Evolutionary conservation across 2,329 filamentous ascomycete genomes (phyloP), one percentile per base, ranked within the genome.

Genomic region (Monosporascus ibericus): DNA sequence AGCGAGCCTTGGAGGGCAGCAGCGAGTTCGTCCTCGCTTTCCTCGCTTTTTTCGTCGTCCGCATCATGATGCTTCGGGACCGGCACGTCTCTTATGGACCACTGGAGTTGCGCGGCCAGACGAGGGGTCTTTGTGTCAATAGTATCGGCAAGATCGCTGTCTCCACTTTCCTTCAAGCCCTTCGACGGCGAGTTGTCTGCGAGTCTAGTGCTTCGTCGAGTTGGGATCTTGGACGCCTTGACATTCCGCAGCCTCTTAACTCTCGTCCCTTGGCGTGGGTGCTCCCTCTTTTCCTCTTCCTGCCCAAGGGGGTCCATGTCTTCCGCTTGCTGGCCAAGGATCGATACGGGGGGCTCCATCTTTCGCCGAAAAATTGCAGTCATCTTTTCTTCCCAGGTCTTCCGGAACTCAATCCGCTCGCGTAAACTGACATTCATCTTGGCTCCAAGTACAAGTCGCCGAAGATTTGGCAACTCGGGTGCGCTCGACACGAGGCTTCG

Each of bases 351-450:
- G 17, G 59, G 50, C n/a, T 54, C 44, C 25, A 44, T 46, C 48
- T 57, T 62, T 49, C 64, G 60, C 54, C 67, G 62, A 61, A 90
- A 92, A 3, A 90, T 78, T 14, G 74, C 76, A 51, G 84, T 79
- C 49, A 96, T 73, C 56, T 78, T 84, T n/a, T 80, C 75, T 48
- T 84, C 84, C 89, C 91, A 95, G 58, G 82, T 81, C 58, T 87
- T 83, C 39, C 92, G 82, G 63, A 96, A 86, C n/a, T 79, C 79
- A 18, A 88, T 88, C 42, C 92, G 83, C 64, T 90, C 83, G 55
- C 90, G 85, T 89, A 91, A 96, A 11, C 87, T 85, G 46, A 84
- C 80, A 63, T 92, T 84, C 47, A 96, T 75, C 68, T 90, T 92
- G 1, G 87, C 85, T 62, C 86, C 88, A 58, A 96, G 80, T 1